Conservation (phyloP, 1,139 yeast genomes). For the Diutina ranongensis region DNA sequence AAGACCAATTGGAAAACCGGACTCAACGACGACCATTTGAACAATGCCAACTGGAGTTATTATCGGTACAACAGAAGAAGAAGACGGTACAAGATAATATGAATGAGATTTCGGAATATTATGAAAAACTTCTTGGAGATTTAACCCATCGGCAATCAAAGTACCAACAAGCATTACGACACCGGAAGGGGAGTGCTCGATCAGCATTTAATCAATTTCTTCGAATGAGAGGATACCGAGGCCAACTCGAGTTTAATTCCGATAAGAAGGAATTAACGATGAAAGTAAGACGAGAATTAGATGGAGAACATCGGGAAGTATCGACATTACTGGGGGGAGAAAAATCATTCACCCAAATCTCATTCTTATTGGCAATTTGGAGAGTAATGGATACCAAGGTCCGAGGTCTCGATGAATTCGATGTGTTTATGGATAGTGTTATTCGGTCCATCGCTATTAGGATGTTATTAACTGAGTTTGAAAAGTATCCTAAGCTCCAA, state of each 20-base stretch:
- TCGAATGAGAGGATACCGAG: conserved; percentile 63
- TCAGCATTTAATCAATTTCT: conserved; percentile 46
- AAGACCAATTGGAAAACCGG: not conserved
- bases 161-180: conserved; percentile 32
- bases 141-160: conserved; percentile 39
- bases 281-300: conserved; percentile 49
- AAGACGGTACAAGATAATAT: conserved; percentile 20
- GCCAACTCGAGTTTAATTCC: conserved; percentile 55
- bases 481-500: conserved; percentile 37
- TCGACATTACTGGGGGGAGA: conserved; percentile 95
- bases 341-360: conserved; percentile 86
- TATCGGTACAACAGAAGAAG: conserved; percentile 15
- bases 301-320: conserved; percentile 52
- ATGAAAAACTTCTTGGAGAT: conserved; percentile 18
- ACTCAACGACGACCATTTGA: conserved; percentile 22
- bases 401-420: conserved; percentile 92
- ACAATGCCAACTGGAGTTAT: conserved; percentile 25
- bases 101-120: conserved; percentile 16
- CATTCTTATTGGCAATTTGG: conserved; percentile 86
- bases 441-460: conserved; percentile 74
- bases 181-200: conserved; percentile 23
- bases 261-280: conserved; percentile 38
- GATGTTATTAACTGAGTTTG: conserved; percentile 58
- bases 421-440: conserved; percentile 94
- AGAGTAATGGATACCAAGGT: conserved; percentile 78